Percentiles rank a stretch among this genome's conserved stretches.
Conservation (phyloP, 805 yeast species). For the Maudiozyma saulgeensis region DNA sequence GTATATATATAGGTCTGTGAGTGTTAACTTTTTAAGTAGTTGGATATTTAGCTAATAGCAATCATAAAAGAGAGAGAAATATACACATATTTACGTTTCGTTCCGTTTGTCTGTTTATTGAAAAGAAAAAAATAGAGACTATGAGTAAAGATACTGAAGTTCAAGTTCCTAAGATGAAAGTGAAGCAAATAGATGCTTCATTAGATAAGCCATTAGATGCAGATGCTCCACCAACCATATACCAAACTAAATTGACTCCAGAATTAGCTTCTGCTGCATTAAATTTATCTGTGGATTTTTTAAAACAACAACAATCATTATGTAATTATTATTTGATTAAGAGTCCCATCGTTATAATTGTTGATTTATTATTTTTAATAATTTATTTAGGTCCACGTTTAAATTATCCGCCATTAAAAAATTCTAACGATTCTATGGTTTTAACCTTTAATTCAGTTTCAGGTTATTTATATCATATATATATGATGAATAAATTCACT, state of each 20-base stretch:
- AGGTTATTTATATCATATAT: slow-evolving; percentile 17
- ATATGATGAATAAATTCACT: slow-evolving; percentile 21
- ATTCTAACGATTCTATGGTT: neutral
- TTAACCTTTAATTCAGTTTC: slow-evolving; percentile 12
- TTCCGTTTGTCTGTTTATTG: too few species aligned
- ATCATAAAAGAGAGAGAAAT: too few species aligned
- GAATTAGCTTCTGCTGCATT: slow-evolving; percentile 50
- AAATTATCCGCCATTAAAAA: slow-evolving; percentile 11
- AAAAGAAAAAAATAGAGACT: too few species aligned
- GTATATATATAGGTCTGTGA: too few species aligned
- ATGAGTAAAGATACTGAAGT: neutral
- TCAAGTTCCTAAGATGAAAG: neutral
- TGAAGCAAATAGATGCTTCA: slow-evolving; percentile 41
- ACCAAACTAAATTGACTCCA: slow-evolving; percentile 42
- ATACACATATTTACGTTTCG: too few species aligned
- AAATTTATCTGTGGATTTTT: slow-evolving; percentile 55
- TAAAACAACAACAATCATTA: slow-evolving; percentile 36
- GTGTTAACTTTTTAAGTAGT: too few species aligned
- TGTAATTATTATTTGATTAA: slow-evolving; percentile 39
- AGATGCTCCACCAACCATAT: slow-evolving; percentile 44
- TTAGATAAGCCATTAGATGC: slow-evolving; percentile 47
- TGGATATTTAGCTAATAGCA: too few species aligned
- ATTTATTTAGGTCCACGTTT: slow-evolving; percentile 16
- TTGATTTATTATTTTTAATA: slow-evolving; percentile 13
- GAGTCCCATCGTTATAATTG: slow-evolving; percentile 34